These are phyloP conservation scores for Cordyceps pruinosa DNA, from an alignment of 2,329 filamentous ascomycete species.

Conservation along the genomic window DNA sequence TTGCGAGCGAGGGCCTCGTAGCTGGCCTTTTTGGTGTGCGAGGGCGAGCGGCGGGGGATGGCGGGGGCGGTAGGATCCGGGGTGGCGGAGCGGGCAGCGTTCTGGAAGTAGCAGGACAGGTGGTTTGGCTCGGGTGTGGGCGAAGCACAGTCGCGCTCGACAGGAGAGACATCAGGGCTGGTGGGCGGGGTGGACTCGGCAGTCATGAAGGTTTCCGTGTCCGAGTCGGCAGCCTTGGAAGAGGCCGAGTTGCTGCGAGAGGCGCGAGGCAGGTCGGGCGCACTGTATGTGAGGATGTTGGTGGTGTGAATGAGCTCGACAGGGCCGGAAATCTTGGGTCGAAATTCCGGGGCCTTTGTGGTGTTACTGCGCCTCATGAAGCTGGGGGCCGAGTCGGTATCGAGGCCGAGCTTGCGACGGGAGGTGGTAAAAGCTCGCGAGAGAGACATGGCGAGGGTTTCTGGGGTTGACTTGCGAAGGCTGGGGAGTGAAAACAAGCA, in stretches of 20 bases:
- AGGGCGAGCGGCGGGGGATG: conserved; percentile 72
- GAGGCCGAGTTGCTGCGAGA: conserved; percentile 42
- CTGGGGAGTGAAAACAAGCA: neutral
- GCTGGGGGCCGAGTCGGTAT: conserved; percentile 35
- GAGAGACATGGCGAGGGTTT: conserved; percentile 41
- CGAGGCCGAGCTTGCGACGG: conserved; percentile 50
- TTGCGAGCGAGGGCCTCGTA: conserved; percentile 65
- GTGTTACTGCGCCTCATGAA: conserved; percentile 41
- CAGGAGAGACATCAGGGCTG: conserved; percentile 58
- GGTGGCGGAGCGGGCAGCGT: conserved; percentile 38
- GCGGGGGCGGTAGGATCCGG: conserved; percentile 48
- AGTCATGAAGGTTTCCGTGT: conserved; percentile 42
- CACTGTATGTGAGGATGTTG: conserved; percentile 93
- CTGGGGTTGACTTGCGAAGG: neutral
- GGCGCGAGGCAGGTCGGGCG: conserved; percentile 66
- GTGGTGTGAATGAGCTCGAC: conserved; percentile 87
- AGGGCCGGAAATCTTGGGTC: conserved; percentile 77
- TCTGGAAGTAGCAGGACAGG: conserved; percentile 58
- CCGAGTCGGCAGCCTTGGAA: conserved; percentile 63
- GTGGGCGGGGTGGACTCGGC: conserved; percentile 56
- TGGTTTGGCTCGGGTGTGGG: conserved; percentile 58
- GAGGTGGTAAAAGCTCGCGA: conserved; percentile 66
- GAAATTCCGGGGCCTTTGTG: conserved; percentile 39
- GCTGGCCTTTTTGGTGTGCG: conserved; percentile 78
- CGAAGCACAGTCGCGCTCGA: conserved; percentile 44